Evolutionary conservation across 2,329 filamentous ascomycete species (phyloP), one percentile per base, ranked within the genome.

Genomic region (Arthrocladium fulminans): DNA sequence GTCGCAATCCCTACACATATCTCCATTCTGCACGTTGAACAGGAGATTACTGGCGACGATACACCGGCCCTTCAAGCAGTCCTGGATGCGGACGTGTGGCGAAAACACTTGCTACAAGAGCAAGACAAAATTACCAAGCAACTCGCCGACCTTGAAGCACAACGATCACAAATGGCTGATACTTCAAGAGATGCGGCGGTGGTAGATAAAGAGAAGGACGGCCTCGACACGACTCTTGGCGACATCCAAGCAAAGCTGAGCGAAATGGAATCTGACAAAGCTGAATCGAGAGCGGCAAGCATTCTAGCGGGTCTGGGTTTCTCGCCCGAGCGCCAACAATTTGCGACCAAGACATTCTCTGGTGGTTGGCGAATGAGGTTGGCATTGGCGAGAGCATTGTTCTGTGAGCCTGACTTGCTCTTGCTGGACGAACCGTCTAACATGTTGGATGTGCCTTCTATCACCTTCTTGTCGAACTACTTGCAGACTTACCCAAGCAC

Each of bases 381-480:
- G 61, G 92, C 92, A 12, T 77, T 98, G 54, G 92, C 92, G 10
- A 77, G 92, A 76, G 92, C 92, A 12, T 79, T 98, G 29, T 98
- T 98, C 74, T 98, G 92, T 72, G 92, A 98, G 66, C 92, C 92
- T 37, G 92, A 98, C 69, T 74, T 98, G 45, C 72, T 98, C 51
- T 77, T 98, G 65, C 88, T 98, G 59, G 92, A 98, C 73, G 92
- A 98, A 81, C 92, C 92, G 71, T 97, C 90, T 48, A 97, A 97
- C 81, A 97, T 97, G 90, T 88, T 98, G 87, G 92, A 97, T 70
- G 92, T 98, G 50, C 92, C 92, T n/a, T 97, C 92, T 20, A 97
- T 98, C 63, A 94, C 92, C 49, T 98, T 97, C 79, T 78, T 98
- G 65, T 86, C 90, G 41, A 90, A 89, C 62, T 98, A 98, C 64